Conservation (phyloP, 495 filamentous ascomycete species). For the Annulohypoxylon stygium region DNA sequence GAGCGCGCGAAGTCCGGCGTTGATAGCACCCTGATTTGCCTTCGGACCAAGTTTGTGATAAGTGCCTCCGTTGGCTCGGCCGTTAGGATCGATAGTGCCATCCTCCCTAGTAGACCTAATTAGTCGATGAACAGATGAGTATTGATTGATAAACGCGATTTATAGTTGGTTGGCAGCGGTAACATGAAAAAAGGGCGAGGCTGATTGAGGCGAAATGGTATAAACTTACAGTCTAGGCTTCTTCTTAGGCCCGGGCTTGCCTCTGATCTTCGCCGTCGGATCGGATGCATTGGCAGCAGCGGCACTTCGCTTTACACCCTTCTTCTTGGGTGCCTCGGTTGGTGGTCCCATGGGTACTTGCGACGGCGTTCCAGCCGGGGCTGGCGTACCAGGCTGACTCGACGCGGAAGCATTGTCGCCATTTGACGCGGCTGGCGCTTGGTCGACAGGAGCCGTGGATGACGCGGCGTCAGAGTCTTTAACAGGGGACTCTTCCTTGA, state of each 20-base stretch:
- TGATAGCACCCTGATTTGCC: constrained; percentile 97
- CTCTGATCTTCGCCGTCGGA: constrained; percentile 74
- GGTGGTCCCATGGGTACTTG: constrained; percentile 63
- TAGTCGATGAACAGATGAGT: constrained; percentile 49
- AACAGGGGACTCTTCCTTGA: constrained; percentile 59
- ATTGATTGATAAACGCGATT: neutral
- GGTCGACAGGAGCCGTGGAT: constrained; percentile 38
- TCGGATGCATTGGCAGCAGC: constrained; percentile 64
- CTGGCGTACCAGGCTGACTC: constrained; percentile 58
- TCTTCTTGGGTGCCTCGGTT: constrained; percentile 70
- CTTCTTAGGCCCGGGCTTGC: constrained; percentile 96
- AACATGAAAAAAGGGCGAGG: neutral
- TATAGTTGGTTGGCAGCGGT: constrained; percentile 2
- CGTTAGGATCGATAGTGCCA: constrained; percentile 64
- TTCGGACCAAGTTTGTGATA: constrained; percentile 92
- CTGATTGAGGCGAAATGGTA: constrained; percentile 1
- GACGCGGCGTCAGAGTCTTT: constrained; percentile 50
- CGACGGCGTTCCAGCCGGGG: constrained; percentile 58
- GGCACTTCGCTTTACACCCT: constrained; percentile 67
- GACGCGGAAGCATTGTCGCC: constrained; percentile 64
- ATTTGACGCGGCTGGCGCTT: constrained; percentile 45
- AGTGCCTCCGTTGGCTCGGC: constrained; percentile 52
- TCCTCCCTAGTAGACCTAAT: constrained; percentile 67
- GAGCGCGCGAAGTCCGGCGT: constrained; percentile 92
- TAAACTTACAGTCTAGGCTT: constrained; percentile 87